A percentile compares a stretch with the other conserved stretches of the same genome.
phyloP scores from a whole-genome alignment of 2,329 filamentous ascomycete species.

The Penicillium sp. region DNA sequence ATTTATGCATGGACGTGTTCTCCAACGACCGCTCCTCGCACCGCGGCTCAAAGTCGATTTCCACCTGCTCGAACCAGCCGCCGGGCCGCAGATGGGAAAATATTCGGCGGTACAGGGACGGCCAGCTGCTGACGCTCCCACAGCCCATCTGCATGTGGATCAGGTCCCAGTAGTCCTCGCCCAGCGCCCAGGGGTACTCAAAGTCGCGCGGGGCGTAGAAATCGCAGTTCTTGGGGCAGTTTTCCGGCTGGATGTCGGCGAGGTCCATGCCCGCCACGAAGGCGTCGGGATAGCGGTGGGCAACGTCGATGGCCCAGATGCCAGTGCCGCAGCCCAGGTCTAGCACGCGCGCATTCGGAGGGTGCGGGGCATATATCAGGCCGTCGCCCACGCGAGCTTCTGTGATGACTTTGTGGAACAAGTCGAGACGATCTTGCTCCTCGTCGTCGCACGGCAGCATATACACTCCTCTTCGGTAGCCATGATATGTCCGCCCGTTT shows the following conservation, averaged over 20 bases:
- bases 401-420: conserved; percentile 73
- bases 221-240: conserved; percentile 65
- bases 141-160: conserved; percentile 77
- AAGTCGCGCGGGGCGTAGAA: conserved; percentile 71
- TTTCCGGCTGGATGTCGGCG: conserved; percentile 59
- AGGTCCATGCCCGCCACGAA: conserved; percentile 62
- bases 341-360: conserved; percentile 48
- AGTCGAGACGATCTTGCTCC: conserved; percentile 74
- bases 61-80: conserved; percentile 79
- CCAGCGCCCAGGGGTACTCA: conserved; percentile 68
- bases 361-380: conserved; percentile 39
- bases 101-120: conserved; percentile 66
- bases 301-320: conserved; percentile 87
- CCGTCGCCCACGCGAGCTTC: conserved; percentile 54
- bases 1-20: conserved; percentile 57
- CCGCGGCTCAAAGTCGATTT: conserved; percentile 77
- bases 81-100: conserved; percentile 72
- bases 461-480: conserved; percentile 65
- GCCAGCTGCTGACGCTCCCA: conserved; percentile 76
- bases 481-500: conserved; percentile 68
- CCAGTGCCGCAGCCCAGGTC: conserved; percentile 81
- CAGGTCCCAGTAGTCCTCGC: conserved; percentile 70
- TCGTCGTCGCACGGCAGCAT: conserved; percentile 73
- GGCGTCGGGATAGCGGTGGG: conserved; percentile 60
- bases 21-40: conserved; percentile 63